These are phyloP conservation scores for Pyrus pyrifolia DNA, from an alignment of 306 rosid genomes.

Conservation along the genomic window DNA sequence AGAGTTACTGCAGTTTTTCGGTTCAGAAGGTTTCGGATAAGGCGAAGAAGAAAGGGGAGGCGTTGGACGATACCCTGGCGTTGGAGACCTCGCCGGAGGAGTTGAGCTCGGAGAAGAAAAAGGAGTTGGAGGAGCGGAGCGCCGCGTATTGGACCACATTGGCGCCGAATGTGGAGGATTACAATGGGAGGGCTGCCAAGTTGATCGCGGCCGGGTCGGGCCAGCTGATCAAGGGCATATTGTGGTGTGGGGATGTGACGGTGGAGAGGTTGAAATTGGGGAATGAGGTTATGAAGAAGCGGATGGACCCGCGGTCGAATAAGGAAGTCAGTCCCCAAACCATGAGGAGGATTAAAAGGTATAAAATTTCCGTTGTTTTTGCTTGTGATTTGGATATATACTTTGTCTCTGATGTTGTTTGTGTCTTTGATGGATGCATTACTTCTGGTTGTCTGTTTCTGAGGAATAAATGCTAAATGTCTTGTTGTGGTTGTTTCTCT, in stretches of 20 bases:
- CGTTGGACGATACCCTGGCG: slow-evolving; percentile 51
- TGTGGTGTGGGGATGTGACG: slow-evolving; percentile 98
- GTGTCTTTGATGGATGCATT: background rate
- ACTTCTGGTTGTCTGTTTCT: background rate
- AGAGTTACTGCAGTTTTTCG: slow-evolving; percentile 46
- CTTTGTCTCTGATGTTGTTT: background rate
- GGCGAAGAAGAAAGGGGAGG: slow-evolving; percentile 56
- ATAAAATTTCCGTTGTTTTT: background rate
- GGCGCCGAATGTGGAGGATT: slow-evolving; percentile 95
- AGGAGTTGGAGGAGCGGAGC: slow-evolving; percentile 60
- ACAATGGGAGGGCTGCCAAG: slow-evolving; percentile 64
- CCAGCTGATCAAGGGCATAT: slow-evolving; percentile 65
- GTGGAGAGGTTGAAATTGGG: slow-evolving; percentile 82
- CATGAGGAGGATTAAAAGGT: slow-evolving; percentile 81
- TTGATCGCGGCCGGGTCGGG: slow-evolving; percentile 76
- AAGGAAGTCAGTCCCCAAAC: slow-evolving; percentile 67
- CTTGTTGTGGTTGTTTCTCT: slow-evolving; percentile 5
- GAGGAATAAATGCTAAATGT: background rate
- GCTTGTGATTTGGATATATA: background rate
- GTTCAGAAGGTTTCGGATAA: slow-evolving; percentile 64
- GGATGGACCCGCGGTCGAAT: slow-evolving; percentile 34
- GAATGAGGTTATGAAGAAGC: slow-evolving; percentile 69
- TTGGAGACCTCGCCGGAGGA: slow-evolving; percentile 62
- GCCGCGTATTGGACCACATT: slow-evolving; percentile 92
- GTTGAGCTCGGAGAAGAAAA: slow-evolving; percentile 55